These are phyloP conservation scores for Prunus salicina DNA, from an alignment of 306 rosid species.

Conservation along the genomic window DNA sequence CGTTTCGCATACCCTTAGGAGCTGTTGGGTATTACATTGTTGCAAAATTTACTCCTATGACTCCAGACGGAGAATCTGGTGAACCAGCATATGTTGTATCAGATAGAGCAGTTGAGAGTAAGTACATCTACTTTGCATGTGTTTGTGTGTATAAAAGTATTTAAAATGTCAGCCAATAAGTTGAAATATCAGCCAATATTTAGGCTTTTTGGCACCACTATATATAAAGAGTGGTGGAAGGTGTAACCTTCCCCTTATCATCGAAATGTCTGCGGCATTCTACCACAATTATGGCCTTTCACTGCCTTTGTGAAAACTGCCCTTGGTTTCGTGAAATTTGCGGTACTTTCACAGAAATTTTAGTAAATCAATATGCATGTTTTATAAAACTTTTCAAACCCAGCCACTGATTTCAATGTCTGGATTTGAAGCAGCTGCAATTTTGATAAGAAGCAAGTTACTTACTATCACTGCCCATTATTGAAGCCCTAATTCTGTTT, in stretches of 20 bases:
- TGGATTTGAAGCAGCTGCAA: background rate
- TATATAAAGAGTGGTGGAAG: background rate
- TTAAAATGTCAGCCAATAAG: background rate
- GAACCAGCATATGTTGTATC: conserved; percentile 78
- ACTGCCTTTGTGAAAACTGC: background rate
- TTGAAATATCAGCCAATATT: background rate
- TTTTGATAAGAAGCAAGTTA: background rate
- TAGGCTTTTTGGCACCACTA: background rate
- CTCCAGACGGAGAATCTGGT: conserved; percentile 82
- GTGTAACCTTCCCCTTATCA: background rate
- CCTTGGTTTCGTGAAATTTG: background rate
- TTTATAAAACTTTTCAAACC: background rate
- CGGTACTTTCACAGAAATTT: background rate
- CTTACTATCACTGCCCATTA: background rate
- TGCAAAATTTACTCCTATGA: conserved; percentile 83
- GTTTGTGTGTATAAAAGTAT: background rate
- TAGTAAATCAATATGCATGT: background rate
- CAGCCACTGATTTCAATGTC: background rate
- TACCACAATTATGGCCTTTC: background rate
- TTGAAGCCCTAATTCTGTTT: background rate
- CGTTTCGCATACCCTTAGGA: conserved; percentile 90
- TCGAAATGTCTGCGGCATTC: background rate
- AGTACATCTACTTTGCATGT: conserved; percentile 32
- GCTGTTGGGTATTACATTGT: conserved; percentile 92
- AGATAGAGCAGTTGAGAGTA: conserved; percentile 83